Evolutionary conservation across 495 filamentous ascomycete species (phyloP), one percentile per base, ranked within the genome.

Genomic region (Penicillium silybi): DNA sequence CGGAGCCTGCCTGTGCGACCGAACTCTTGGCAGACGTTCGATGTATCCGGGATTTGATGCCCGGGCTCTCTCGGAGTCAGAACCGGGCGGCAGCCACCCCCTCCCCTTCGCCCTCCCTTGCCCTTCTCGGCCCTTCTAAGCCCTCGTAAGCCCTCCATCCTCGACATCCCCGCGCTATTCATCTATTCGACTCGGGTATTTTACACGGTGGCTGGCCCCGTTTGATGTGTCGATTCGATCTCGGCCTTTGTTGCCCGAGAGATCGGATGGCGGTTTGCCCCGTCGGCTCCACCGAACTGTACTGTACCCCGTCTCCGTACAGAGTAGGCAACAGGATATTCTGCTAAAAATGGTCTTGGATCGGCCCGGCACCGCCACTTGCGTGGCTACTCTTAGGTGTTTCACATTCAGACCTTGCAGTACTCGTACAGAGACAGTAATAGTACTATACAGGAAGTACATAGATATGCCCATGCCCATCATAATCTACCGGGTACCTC

Each of bases 181-280:
- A 13, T 32, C 29, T 2, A 32, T 18, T 15, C 43, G 37, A 2
- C 16, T 17, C 37, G 18, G n/a, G 16, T 49, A 39, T 49, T 42
- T 23, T 7, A 13, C 20, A 37, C 22, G 39, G 46, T 50, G 46
- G 46, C 52, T 49, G 46, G 41, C 41, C 44, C 20, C 15, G 18
- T 53, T 46, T 37, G 57, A 54, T 41, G 53, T 61, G 26, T 61
- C 57, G 46, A 51, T 48, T 41, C 44, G 35, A 52, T 49, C 41
- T 51, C 45, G 35, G 43, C 43, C 45, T 29, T 41, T 25, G 17
- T 50, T 41, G 37, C 46, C 53, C 19, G 23, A 39, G 37, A 10
- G 18, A 18, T 18, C 26, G 41, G 41, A 20, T 48, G 9, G 22
- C 29, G 20, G 23, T 27, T 46, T 47, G 53, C 41, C 22, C 22